phyloP scores from a whole-genome alignment of 2,329 filamentous ascomycete species.

The Epichloe hybrida region DNA sequence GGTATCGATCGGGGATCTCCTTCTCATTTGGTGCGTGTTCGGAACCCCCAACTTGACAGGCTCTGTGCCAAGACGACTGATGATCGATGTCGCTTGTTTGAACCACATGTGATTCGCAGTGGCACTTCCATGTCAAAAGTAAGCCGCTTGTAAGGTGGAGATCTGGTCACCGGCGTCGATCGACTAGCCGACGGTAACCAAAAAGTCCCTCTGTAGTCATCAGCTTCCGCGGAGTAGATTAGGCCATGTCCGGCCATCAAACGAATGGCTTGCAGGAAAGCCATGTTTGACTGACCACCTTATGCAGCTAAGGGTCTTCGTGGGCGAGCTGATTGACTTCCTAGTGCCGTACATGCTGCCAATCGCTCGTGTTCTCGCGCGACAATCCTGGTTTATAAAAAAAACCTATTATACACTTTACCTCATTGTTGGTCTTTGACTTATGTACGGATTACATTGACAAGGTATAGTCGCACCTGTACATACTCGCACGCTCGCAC shows the following conservation, averaged over 20 bases:
- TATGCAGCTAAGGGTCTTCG: not conserved
- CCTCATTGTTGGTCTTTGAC: not conserved
- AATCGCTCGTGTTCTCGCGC: not conserved
- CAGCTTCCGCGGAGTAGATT: not conserved
- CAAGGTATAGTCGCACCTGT: not conserved
- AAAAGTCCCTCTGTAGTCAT: not conserved
- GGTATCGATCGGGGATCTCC: not conserved
- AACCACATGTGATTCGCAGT: not conserved
- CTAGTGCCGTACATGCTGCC: not conserved
- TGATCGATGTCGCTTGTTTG: not conserved
- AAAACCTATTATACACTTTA: not conserved
- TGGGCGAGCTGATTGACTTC: conserved; percentile 1
- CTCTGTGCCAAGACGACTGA: not conserved
- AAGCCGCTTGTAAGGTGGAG: not conserved
- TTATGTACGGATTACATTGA: not conserved
- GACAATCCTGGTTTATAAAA: not conserved
- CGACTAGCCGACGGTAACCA: not conserved
- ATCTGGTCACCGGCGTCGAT: not conserved
- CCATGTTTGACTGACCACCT: not conserved
- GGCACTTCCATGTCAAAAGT: not conserved
- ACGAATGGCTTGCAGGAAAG: not conserved
- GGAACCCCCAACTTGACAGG: not conserved
- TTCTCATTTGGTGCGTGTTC: not conserved
- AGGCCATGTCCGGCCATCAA: not conserved
- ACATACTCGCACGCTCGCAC: not conserved